These are phyloP conservation scores for Aspergillus proliferans DNA, from an alignment of 2,329 filamentous ascomycete genomes.

Conservation along the genomic window DNA sequence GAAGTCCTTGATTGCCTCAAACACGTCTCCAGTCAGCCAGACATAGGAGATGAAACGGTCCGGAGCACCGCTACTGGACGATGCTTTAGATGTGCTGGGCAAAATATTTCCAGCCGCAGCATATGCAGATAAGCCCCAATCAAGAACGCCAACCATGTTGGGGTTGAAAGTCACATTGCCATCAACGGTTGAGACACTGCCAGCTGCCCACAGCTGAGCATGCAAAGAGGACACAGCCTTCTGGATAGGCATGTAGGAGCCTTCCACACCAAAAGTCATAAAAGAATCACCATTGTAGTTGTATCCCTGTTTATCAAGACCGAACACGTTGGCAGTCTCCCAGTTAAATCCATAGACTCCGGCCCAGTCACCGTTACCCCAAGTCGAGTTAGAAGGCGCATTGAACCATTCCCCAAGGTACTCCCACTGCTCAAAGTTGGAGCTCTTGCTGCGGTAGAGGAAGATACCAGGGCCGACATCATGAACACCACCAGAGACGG, in stretches of 20 bases:
- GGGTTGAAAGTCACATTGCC: slow-evolving; percentile 9
- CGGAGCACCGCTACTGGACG: slow-evolving; percentile 9
- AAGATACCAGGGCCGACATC: slow-evolving; percentile 10
- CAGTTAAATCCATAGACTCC: slow-evolving; percentile 17
- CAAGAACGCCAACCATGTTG: slow-evolving; percentile 14
- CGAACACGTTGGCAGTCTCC: slow-evolving; percentile 12
- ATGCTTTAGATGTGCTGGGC: slow-evolving; percentile 9
- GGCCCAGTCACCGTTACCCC: slow-evolving; percentile 15
- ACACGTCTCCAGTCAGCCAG: slow-evolving; percentile 14
- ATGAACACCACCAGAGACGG: slow-evolving; percentile 14
- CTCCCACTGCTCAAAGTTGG: slow-evolving; percentile 15
- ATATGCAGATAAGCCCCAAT: slow-evolving; percentile 13
- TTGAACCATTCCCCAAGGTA: slow-evolving; percentile 16
- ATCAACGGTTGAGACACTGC: slow-evolving; percentile 4
- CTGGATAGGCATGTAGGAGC: slow-evolving; percentile 7
- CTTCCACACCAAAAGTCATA: slow-evolving; percentile 12
- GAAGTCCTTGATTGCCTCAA: slow-evolving; percentile 6
- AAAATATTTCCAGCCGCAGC: slow-evolving; percentile 14
- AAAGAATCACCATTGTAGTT: slow-evolving; percentile 11
- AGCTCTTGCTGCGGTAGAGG: slow-evolving; percentile 12
- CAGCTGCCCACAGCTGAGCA: slow-evolving; percentile 14
- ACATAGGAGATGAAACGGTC: slow-evolving; percentile 13
- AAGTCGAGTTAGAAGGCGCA: slow-evolving; percentile 12
- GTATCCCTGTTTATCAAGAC: slow-evolving; percentile 11
- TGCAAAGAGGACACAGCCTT: slow-evolving; percentile 11